phyloP scores from a whole-genome alignment of 176 grass and related monocot species.

The Pontederia paniculata region DNA sequence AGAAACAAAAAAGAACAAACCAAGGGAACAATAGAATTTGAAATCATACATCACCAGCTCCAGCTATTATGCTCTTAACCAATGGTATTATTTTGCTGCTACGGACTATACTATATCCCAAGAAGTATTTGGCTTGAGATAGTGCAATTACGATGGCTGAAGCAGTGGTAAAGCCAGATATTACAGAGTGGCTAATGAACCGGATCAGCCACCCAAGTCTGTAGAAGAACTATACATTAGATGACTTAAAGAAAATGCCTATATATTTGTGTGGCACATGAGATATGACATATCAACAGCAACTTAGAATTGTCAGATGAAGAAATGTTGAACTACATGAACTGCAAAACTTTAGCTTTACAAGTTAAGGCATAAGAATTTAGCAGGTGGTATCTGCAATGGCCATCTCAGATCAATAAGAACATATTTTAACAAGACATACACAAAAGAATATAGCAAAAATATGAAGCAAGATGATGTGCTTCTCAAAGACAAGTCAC shows the following conservation, averaged over 20 bases:
- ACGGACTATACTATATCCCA: constrained; percentile 67
- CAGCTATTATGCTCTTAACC: constrained; percentile 68
- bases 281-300: background rate
- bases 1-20: constrained; percentile 7
- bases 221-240: constrained; percentile 14
- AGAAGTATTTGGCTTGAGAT: constrained; percentile 93
- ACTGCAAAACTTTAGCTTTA: too few species aligned
- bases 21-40: constrained; percentile 14
- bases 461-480: too few species aligned
- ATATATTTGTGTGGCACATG: background rate
- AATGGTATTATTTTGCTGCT: constrained; percentile 96
- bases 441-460: too few species aligned
- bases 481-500: too few species aligned
- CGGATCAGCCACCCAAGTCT: constrained; percentile 94
- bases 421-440: too few species aligned
- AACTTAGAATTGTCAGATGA: too few species aligned
- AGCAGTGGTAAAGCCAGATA: constrained; percentile 94
- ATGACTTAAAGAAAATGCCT: constrained; percentile 5
- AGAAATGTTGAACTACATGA: too few species aligned
- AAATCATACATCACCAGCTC: constrained; percentile 57
- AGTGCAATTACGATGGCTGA: constrained; percentile 88
- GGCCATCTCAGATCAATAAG: too few species aligned
- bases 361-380: too few species aligned
- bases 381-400: too few species aligned
- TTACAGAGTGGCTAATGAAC: constrained; percentile 95